Evolutionary conservation across 2,329 filamentous ascomycete species (phyloP).

Genomic region (Ceratocystis cubensis): DNA sequence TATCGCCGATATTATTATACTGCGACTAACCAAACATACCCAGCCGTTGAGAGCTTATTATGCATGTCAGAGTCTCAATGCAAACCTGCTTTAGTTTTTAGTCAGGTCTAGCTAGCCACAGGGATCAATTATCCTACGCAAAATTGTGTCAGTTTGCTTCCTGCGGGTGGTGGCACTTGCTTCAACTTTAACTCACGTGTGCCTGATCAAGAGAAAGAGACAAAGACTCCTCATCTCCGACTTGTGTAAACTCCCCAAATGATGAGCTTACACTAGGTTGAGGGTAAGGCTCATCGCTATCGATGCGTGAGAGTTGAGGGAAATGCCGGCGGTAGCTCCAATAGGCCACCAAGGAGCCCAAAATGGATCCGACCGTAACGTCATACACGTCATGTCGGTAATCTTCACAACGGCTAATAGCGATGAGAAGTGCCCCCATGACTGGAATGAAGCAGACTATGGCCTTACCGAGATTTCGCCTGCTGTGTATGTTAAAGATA

Average conservation of each 20-base stretch:
- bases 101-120: no score
- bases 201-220: conserved; percentile 23
- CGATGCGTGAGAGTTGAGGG: conserved; percentile 40
- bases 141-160: background rate
- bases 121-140: background rate
- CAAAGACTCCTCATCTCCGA: conserved; percentile 44
- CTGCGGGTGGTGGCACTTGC: conserved; percentile 22
- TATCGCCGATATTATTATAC: background rate
- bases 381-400: conserved; percentile 62
- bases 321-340: conserved; percentile 56
- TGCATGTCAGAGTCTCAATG: background rate
- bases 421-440: conserved; percentile 52
- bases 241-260: conserved; percentile 30
- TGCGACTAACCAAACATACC: background rate
- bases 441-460: conserved; percentile 47
- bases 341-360: conserved; percentile 49
- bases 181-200: conserved; percentile 31
- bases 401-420: conserved; percentile 56
- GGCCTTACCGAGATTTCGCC: conserved; percentile 42
- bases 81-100: background rate
- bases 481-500: conserved; percentile 36
- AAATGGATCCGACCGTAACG: conserved; percentile 46
- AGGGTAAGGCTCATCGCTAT: conserved; percentile 47
- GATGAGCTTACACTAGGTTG: conserved; percentile 31
- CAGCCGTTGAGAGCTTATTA: background rate